Evolutionary conservation across 371 early-diverging fungal species (phyloP).

Genomic region (Choanephora cucurbitarum): DNA sequence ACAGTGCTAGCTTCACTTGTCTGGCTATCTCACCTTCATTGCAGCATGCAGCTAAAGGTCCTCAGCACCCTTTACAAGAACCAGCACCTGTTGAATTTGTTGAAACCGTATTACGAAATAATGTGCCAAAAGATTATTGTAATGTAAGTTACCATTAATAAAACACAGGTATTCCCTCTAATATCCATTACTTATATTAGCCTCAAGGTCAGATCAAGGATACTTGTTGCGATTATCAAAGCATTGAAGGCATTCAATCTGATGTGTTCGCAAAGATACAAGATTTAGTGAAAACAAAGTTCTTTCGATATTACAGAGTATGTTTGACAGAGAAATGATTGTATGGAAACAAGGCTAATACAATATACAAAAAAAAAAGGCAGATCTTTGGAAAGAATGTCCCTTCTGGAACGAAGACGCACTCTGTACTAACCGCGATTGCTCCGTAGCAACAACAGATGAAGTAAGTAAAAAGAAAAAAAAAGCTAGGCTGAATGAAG

Average conservation of each 20-base stretch:
- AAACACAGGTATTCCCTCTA: too few relatives aligned
- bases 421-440: slow-evolving; percentile 84
- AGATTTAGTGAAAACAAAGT: slow-evolving; percentile 76
- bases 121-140: slow-evolving; percentile 39
- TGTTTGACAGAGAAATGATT: neutral
- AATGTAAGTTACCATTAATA: too few relatives aligned
- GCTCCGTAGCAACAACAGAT: slow-evolving; percentile 83
- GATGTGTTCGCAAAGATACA: slow-evolving; percentile 66
- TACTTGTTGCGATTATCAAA: slow-evolving; percentile 82
- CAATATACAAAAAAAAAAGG: slow-evolving; percentile 59
- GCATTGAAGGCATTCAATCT: slow-evolving; percentile 74
- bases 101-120: slow-evolving; percentile 29
- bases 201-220: slow-evolving; percentile 76
- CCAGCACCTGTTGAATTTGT: slow-evolving; percentile 39
- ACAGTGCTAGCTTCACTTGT: neutral
- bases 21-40: slow-evolving; percentile 16
- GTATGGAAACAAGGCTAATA: too few relatives aligned
- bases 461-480: slow-evolving; percentile 41
- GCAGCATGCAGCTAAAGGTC: slow-evolving; percentile 21
- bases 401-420: slow-evolving; percentile 89
- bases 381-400: slow-evolving; percentile 89
- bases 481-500: neutral
- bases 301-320: slow-evolving; percentile 90
- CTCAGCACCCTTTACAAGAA: slow-evolving; percentile 29
- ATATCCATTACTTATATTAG: too few relatives aligned